These are phyloP conservation scores for Oryza australiensis DNA, from an alignment of 176 grass and related monocot species.

Conservation along the genomic window DNA sequence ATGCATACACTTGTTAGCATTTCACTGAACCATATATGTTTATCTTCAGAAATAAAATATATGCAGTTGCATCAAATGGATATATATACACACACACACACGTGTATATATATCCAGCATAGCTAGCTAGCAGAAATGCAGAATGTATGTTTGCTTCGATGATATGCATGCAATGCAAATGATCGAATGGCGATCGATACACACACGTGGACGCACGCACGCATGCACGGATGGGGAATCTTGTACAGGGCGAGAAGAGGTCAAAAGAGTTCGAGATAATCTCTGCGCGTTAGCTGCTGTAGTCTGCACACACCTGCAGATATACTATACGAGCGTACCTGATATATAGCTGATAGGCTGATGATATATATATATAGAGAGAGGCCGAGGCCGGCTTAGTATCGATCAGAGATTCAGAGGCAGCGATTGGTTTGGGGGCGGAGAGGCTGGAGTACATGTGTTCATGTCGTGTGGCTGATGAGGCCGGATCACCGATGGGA, in stretches of 20 bases:
- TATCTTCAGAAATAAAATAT: neutral
- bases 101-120: neutral
- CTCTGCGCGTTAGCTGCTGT: conserved; percentile 30
- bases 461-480: neutral
- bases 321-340: neutral
- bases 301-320: neutral
- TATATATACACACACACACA: neutral
- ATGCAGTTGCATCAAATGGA: neutral
- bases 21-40: neutral
- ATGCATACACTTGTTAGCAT: neutral
- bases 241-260: conserved; percentile 40
- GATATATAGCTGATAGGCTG: too few species aligned
- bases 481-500: too few species aligned
- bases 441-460: too few species aligned
- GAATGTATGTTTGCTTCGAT: conserved; percentile 34
- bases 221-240: conserved; percentile 42
- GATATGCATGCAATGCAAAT: neutral
- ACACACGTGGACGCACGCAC: neutral
- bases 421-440: neutral
- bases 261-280: conserved; percentile 57
- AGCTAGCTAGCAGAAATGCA: neutral
- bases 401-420: neutral
- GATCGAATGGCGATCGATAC: too few species aligned
- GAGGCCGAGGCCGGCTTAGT: neutral
- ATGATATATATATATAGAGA: too few species aligned